phyloP scores from a whole-genome alignment of 441 rosid genomes.

The Gossypium gossypioides region DNA sequence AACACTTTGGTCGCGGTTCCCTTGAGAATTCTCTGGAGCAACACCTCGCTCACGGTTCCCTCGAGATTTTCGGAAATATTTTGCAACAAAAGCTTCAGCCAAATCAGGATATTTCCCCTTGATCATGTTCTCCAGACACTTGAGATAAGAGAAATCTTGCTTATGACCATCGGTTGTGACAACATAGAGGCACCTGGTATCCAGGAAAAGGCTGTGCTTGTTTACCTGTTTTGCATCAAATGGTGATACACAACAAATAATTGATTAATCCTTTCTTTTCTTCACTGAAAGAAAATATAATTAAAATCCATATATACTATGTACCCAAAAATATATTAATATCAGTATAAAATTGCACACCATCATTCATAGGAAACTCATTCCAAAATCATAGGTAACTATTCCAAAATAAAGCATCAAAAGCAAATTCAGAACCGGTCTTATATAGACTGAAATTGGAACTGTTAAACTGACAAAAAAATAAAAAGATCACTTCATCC shows the following conservation, averaged over 20 bases:
- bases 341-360: neutral
- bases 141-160: constrained; percentile 73
- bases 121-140: constrained; percentile 52
- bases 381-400: neutral
- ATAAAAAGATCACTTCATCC: neutral
- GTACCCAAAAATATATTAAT: neutral
- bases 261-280: neutral
- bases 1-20: neutral
- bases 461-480: neutral
- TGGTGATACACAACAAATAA: neutral
- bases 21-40: neutral
- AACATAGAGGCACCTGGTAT: constrained; percentile 62
- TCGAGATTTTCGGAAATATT: constrained; percentile 41
- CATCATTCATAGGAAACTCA: neutral
- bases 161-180: constrained; percentile 57
- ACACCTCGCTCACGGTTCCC: constrained; percentile 6
- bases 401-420: neutral
- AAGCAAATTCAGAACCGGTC: neutral
- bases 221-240: constrained; percentile 39
- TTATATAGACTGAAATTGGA: neutral
- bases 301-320: neutral
- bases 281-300: neutral
- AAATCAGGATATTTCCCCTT: constrained; percentile 49
- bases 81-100: constrained; percentile 50
- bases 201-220: constrained; percentile 49